Conservation (phyloP, 495 filamentous ascomycete genomes). For the Podospora pseudocomata region DNA sequence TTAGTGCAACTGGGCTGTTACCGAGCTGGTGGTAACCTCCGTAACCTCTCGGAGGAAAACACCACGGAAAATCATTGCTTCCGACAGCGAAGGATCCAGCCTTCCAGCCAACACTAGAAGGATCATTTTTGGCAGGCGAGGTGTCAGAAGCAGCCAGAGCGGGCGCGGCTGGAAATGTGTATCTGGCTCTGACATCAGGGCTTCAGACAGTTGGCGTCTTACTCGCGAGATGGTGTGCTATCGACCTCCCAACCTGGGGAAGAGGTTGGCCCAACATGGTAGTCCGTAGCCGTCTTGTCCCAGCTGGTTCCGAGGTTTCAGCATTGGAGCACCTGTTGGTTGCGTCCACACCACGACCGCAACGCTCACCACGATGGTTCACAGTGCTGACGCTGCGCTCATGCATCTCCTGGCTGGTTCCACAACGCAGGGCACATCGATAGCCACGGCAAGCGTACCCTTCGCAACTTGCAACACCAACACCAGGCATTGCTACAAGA, state of each 20-base stretch:
- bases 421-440: background rate
- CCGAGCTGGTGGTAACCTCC: slow-evolving; percentile 5
- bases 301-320: background rate
- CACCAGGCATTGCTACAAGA: background rate
- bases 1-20: background rate
- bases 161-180: background rate
- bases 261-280: too few species aligned
- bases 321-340: background rate
- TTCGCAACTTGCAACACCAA: background rate
- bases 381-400: background rate
- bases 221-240: background rate
- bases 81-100: background rate
- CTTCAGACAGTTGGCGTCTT: background rate
- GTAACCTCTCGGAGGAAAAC: background rate
- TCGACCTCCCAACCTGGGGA: background rate
- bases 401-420: background rate
- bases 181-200: background rate
- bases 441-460: background rate
- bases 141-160: background rate
- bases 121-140: background rate
- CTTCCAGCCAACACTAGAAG: background rate
- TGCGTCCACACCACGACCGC: background rate
- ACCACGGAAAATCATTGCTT: background rate
- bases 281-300: background rate
- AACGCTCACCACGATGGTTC: background rate